Base-by-base conservation (phyloP, 2,329 filamentous ascomycete genomes). In the Fusarium aywerte region DNA sequence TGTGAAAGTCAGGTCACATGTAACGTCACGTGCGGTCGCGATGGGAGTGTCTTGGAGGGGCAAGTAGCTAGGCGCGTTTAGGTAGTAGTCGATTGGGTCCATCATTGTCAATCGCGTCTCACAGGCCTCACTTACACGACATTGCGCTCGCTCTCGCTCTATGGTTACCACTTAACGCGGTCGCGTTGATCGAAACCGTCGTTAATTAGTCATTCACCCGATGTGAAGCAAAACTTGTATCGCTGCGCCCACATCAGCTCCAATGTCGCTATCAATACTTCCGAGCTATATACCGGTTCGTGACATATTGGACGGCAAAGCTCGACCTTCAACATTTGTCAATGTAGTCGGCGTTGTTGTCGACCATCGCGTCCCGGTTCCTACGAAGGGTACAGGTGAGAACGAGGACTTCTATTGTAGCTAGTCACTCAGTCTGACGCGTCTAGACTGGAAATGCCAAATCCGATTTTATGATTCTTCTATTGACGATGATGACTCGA, bases 281-380 rank as follows among this genome's bases (percentile, higher is more conserved):
- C 54, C 60, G 20, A 66, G 68, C 45, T 76, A 75, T 54, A 59
- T 61, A 48, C 55, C 74, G 13, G 76, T 83, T 68, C 73, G 78
- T 64, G 75, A 82, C 29, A 73, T 87, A 20, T 70, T 88, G 62
- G 77, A 84, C 49, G 76, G 76, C 20, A 74, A 76, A 23, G 55
- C 76, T 43, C 44, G 67, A 10, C 16, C 68, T 25, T 65, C 74
- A 27, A 68, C 39, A 3, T 58, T 80, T 7, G 80, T 89, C 65
- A 90, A 82, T 77, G 79, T 96, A 38, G 84, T 93, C 49, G 93
- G 92, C 2, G 77, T 95, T 6, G 85, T 95, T 5, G 86, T 87
- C 50, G 91, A 95, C 69, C 84, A 83, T 47, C 83, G 87, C 57
- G 77, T 82, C 1, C 85, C 87, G 1, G 81, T 80, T 1, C 56